phyloP scores from a whole-genome alignment of 106 monocot species.

The Dioscorea alata region DNA sequence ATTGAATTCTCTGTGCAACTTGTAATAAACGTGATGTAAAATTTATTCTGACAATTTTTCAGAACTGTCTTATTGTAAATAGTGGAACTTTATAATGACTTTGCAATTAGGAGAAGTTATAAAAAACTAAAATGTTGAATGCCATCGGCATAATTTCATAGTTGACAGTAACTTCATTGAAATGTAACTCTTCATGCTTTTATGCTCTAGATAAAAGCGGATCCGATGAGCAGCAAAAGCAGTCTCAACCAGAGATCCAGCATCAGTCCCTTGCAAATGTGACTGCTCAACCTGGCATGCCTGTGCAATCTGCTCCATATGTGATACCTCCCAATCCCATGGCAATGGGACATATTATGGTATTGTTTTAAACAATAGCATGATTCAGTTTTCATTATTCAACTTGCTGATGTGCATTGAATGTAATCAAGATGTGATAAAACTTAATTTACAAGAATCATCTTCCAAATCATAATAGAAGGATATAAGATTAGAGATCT shows the following conservation, averaged over 20 bases:
- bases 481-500: not conserved
- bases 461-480: not conserved
- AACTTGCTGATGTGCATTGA: not conserved
- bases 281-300: conserved; percentile 19
- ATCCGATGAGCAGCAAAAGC: conserved; percentile 35
- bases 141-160: no score
- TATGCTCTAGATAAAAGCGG: conserved; percentile 24
- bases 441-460: not conserved
- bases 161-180: no score
- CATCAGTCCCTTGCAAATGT: conserved; percentile 9
- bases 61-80: no score
- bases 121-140: no score
- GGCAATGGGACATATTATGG: conserved; percentile 23
- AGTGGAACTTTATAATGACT: no score
- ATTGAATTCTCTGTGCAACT: no score
- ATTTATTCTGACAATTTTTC: no score
- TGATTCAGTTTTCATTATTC: not conserved
- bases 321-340: conserved; percentile 18
- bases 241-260: conserved; percentile 24
- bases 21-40: no score
- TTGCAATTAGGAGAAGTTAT: no score
- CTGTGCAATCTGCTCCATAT: conserved; percentile 26
- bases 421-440: not conserved
- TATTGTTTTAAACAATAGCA: conserved; percentile 8
- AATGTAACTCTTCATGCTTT: no score